A percentile compares a stretch with the other conserved stretches of the same genome.
phyloP scores from a whole-genome alignment of 306 rosid species.

The Trifolium fragiferum region DNA sequence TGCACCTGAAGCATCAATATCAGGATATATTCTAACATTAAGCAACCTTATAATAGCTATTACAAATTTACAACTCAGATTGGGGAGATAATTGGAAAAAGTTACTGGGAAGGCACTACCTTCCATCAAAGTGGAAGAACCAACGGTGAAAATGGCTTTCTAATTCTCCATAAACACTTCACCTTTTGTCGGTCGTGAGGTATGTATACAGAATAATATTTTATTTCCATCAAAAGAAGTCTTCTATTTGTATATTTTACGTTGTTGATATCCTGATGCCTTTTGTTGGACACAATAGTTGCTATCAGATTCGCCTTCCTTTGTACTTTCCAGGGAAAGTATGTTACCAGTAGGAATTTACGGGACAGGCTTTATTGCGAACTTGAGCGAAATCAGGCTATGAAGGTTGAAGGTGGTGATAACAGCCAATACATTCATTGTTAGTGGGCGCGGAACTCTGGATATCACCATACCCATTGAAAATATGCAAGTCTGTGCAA shows the following conservation, averaged over 20 bases:
- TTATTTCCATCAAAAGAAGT: not conserved
- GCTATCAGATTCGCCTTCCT: constrained; percentile 32
- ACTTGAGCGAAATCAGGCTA: constrained; percentile 94
- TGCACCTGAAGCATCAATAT: not conserved
- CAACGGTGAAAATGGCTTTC: constrained; percentile 98
- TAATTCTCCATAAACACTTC: constrained; percentile 89
- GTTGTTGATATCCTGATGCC: constrained; percentile 35
- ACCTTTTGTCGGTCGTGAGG: constrained; percentile 99
- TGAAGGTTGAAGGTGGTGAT: constrained; percentile 98
- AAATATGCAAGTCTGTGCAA: constrained; percentile 71
- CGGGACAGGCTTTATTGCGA: constrained; percentile 92
- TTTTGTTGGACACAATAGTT: constrained; percentile 32
- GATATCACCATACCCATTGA: constrained; percentile 95
- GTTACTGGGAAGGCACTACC: too few species aligned
- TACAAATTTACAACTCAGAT: too few species aligned
- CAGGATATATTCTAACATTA: not conserved
- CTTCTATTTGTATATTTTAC: constrained; percentile 15
- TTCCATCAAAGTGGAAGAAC: constrained; percentile 71
- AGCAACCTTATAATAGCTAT: too few species aligned
- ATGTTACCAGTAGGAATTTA: constrained; percentile 94
- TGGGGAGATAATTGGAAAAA: too few species aligned
- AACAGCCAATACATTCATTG: constrained; percentile 93
- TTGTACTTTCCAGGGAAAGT: constrained; percentile 76
- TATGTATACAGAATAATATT: constrained; percentile 43
- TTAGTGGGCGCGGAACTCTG: constrained; percentile 98